Percentiles rank a stretch among this genome's conserved stretches.
Conservation (phyloP, 164 flowering plant species). For the Piper betle region DNA sequence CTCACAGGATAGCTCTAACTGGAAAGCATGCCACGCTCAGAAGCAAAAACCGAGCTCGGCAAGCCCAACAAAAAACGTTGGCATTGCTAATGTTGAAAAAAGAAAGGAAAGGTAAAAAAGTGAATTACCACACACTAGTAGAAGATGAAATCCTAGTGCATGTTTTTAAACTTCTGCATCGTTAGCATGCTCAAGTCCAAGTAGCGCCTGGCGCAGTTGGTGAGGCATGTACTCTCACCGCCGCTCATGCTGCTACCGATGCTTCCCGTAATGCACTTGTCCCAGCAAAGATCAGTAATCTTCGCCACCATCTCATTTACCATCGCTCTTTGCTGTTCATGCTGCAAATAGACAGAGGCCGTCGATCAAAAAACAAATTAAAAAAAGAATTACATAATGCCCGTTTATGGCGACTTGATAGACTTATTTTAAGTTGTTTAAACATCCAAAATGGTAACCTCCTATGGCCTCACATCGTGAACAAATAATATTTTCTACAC, state of each 20-base stretch:
- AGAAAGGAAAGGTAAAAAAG: no score
- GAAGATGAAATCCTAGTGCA: conserved; percentile 1
- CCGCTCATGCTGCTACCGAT: conserved; percentile 14
- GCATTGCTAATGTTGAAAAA: no score
- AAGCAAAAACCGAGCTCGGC: no score
- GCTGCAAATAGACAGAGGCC: conserved; percentile 4
- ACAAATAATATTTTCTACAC: no score
- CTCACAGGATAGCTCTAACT: no score
- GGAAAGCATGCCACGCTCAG: no score
- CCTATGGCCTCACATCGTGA: no score
- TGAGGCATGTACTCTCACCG: conserved; percentile 10
- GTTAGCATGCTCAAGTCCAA: conserved; percentile 12
- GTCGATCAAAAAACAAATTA: no score
- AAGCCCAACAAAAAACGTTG: no score
- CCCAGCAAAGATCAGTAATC: conserved; percentile 17
- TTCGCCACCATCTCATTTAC: conserved; percentile 15
- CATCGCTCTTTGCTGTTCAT: conserved; percentile 18
- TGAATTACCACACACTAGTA: no score
- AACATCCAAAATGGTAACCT: no score
- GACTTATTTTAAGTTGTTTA: no score
- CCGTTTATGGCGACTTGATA: background rate
- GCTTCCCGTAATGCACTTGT: conserved; percentile 16
- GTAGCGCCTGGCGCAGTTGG: conserved; percentile 12
- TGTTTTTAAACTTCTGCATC: conserved; percentile 11
- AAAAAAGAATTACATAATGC: background rate